phyloP scores from a whole-genome alignment of 148 eudicot species.

The Fagopyrum homotropicum region DNA sequence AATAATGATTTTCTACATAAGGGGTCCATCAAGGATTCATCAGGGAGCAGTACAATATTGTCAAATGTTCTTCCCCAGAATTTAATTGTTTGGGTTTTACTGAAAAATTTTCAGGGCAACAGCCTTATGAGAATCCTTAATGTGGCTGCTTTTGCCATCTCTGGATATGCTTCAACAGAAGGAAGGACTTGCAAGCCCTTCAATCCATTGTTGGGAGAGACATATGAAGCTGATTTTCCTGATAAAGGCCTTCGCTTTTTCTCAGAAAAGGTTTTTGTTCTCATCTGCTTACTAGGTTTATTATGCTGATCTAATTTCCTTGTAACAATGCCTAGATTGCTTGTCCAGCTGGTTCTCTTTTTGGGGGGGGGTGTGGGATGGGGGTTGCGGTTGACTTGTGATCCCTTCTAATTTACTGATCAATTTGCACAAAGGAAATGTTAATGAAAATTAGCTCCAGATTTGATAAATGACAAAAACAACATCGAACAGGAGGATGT shows the following conservation, averaged over 20 bases:
- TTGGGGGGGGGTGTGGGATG: not conserved
- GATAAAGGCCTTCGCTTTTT: slow-evolving; percentile 84
- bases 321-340: not conserved
- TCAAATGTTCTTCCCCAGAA: not conserved
- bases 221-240: slow-evolving; percentile 77
- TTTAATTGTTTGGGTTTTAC: not conserved
- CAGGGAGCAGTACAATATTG: not conserved
- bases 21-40: not conserved
- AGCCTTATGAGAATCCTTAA: slow-evolving; percentile 74
- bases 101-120: slow-evolving; percentile 44
- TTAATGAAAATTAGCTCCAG: not conserved
- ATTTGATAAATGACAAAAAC: not conserved
- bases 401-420: not conserved
- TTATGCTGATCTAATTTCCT: not conserved
- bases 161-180: slow-evolving; percentile 78
- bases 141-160: slow-evolving; percentile 84
- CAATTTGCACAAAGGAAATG: not conserved
- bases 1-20: not conserved
- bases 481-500: not conserved
- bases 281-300: not conserved
- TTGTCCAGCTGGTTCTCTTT: not conserved
- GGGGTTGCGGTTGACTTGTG: not conserved
- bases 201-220: slow-evolving; percentile 74
- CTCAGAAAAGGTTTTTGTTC: slow-evolving; percentile 69
- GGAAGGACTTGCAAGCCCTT: slow-evolving; percentile 79